A percentile compares a stretch with the other conserved stretches of the same genome.
These are phyloP conservation scores for Monocercomonoides exilis DNA, from an alignment of 78 protist species.

Conservation along the genomic window DNA sequence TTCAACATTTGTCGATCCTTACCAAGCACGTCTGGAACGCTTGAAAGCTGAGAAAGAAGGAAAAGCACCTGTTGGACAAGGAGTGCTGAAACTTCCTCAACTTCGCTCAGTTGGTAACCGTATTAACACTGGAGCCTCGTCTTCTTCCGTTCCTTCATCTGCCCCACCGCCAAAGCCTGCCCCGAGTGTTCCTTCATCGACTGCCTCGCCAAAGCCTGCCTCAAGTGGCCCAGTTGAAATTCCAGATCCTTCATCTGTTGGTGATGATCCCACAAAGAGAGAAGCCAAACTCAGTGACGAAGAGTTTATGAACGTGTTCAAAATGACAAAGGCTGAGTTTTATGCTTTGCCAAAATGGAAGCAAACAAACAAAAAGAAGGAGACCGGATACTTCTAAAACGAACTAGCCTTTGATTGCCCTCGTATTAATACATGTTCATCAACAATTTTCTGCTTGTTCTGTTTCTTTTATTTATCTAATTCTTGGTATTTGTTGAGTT, in stretches of 20 bases:
- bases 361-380: conserved; percentile 1
- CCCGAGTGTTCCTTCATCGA: not conserved
- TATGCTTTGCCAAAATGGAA: not conserved
- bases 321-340: not conserved
- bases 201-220: not conserved
- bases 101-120: not conserved
- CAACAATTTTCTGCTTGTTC: too few relatives aligned
- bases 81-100: not conserved
- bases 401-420: too few relatives aligned
- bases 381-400: conserved; percentile 7
- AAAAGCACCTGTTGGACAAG: not conserved
- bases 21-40: not conserved
- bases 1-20: not conserved
- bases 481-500: too few relatives aligned
- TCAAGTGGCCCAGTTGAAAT: not conserved
- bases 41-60: not conserved
- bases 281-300: conserved; percentile 4
- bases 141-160: too few relatives aligned
- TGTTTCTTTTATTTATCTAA: too few relatives aligned
- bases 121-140: too few relatives aligned
- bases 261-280: not conserved
- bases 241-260: too few relatives aligned
- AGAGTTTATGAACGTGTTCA: conserved; percentile 3
- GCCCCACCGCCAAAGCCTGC: not conserved
- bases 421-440: too few relatives aligned